phyloP scores from a whole-genome alignment of 345 rosid species.

The Eucalyptus viminalis region DNA sequence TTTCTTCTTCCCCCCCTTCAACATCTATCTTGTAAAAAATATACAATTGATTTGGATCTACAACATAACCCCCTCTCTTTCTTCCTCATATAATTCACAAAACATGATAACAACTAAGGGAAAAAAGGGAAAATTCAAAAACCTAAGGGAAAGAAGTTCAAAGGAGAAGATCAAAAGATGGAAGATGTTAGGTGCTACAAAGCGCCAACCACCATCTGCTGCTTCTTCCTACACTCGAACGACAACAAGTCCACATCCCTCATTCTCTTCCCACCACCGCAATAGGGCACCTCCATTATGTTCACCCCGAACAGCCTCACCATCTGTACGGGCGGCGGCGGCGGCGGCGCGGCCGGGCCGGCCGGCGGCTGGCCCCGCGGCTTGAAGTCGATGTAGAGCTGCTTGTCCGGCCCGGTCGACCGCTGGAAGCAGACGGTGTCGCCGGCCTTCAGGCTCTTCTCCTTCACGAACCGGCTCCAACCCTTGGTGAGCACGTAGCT shows the following conservation, averaged over 20 bases:
- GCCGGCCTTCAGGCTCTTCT: conserved; percentile 72
- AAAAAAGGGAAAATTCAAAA: neutral
- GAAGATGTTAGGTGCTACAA: conserved; percentile 23
- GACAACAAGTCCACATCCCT: conserved; percentile 42
- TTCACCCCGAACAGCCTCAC: conserved; percentile 83
- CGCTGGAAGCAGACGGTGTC: conserved; percentile 73
- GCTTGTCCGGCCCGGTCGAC: conserved; percentile 64
- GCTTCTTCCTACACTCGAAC: conserved; percentile 65
- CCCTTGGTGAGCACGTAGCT: conserved; percentile 96
- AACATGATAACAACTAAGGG: neutral
- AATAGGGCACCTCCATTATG: conserved; percentile 35
- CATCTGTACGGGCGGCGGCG: conserved; percentile 34
- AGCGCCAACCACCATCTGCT: conserved; percentile 52
- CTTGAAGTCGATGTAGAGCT: conserved; percentile 68
- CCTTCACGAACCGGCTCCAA: conserved; percentile 96
- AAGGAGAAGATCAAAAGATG: neutral
- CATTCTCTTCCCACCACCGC: conserved; percentile 40
- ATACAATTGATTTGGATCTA: neutral
- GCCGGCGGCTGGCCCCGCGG: conserved; percentile 7
- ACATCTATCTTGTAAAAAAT: neutral
- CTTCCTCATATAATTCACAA: neutral
- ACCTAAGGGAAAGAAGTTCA: neutral
- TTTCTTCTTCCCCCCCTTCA: neutral
- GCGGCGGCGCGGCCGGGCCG: neutral
- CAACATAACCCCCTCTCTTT: neutral